Conservation (phyloP, 2,329 filamentous ascomycete species). For the Botrytis cinerea region DNA sequence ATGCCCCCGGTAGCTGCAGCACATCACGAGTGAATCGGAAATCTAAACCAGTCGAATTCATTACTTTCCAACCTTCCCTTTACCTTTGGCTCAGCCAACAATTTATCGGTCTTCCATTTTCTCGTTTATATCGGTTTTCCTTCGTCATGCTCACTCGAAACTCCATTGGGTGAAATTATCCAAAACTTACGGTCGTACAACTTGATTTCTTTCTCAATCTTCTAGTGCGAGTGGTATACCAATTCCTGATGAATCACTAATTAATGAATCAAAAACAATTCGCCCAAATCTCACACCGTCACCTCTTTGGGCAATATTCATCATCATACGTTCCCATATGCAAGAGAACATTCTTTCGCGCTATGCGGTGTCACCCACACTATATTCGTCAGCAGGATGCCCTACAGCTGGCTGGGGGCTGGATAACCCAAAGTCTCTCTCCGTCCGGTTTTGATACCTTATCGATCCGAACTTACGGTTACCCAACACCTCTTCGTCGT, state of each 20-base stretch:
- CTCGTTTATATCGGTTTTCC: background rate
- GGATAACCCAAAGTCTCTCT: background rate
- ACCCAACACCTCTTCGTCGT: background rate
- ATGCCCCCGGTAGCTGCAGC: background rate
- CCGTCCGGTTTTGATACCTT: background rate
- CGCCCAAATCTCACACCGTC: conserved; percentile 15
- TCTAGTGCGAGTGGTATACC: background rate
- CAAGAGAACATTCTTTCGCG: conserved; percentile 21
- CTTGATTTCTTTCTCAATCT: background rate
- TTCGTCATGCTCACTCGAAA: background rate
- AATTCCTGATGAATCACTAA: background rate
- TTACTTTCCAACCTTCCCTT: background rate
- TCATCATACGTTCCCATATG: conserved; percentile 18
- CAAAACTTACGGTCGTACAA: background rate
- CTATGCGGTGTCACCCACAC: conserved; percentile 5
- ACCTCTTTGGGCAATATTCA: conserved; percentile 16
- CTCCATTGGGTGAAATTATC: background rate
- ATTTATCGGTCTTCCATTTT: background rate
- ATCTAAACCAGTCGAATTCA: background rate
- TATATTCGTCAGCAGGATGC: conserved; percentile 14
- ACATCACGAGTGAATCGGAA: conserved; percentile 10
- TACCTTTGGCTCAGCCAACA: background rate
- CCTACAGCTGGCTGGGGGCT: conserved; percentile 11
- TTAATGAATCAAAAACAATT: background rate
- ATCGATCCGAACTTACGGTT: background rate